A percentile compares a stretch with the other conserved stretches of the same genome.
Conservation (phyloP, 2,329 filamentous ascomycete species). For the Plenodomus tracheiphilus region DNA sequence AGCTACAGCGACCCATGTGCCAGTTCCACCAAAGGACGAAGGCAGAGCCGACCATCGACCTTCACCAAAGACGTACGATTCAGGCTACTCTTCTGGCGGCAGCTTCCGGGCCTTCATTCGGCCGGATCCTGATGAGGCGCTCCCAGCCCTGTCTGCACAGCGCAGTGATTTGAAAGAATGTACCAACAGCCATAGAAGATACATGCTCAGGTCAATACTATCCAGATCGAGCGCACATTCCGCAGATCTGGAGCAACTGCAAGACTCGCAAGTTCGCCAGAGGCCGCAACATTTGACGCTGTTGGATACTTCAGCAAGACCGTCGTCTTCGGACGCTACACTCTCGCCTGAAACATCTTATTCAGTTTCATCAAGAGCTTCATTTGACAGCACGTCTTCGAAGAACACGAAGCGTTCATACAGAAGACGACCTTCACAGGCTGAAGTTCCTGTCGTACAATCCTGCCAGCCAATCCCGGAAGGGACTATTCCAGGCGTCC, state of each 20-base stretch:
- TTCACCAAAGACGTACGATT: slow-evolving; percentile 39
- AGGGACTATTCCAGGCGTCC: slow-evolving; percentile 38
- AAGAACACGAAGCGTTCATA: slow-evolving; percentile 32
- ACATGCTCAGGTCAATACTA: neutral
- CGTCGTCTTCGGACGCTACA: slow-evolving; percentile 10
- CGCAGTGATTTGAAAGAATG: slow-evolving; percentile 6
- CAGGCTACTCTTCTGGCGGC: slow-evolving; percentile 46
- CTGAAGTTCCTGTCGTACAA: slow-evolving; percentile 35
- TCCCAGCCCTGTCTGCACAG: slow-evolving; percentile 7
- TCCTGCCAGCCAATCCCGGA: slow-evolving; percentile 34
- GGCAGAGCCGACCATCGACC: slow-evolving; percentile 19
- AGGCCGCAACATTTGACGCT: slow-evolving; percentile 15
- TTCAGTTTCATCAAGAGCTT: slow-evolving; percentile 24
- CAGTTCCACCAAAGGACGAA: slow-evolving; percentile 7
- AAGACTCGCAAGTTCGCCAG: neutral
- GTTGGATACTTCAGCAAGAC: slow-evolving; percentile 8
- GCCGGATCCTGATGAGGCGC: slow-evolving; percentile 13
- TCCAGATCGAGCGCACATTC: neutral
- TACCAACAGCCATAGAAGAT: neutral
- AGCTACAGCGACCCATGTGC: slow-evolving; percentile 9
- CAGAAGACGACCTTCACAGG: slow-evolving; percentile 33
- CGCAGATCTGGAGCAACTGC: neutral
- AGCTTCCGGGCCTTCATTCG: slow-evolving; percentile 23
- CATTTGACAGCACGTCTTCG: slow-evolving; percentile 23
- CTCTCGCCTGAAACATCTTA: slow-evolving; percentile 24